A percentile compares a stretch with the other conserved stretches of the same genome.
These are phyloP conservation scores for Sicyos baderoa DNA, from an alignment of 306 rosid species.

Conservation along the genomic window DNA sequence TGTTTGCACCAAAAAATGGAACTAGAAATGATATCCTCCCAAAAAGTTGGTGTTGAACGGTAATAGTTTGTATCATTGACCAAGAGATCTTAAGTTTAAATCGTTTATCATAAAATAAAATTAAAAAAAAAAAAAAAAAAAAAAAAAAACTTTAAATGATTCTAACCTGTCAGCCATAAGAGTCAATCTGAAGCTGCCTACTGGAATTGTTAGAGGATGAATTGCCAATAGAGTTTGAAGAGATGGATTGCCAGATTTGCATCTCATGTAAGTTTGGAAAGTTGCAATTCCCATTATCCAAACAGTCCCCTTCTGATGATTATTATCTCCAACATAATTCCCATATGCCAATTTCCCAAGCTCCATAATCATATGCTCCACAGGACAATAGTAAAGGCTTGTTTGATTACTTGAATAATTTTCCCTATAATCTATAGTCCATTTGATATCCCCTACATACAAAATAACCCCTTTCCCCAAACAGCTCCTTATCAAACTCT, in stretches of 20 bases:
- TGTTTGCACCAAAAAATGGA: no score
- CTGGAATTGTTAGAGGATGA: conserved; percentile 78
- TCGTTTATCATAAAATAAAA: no score
- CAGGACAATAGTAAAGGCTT: conserved; percentile 50
- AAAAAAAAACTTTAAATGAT: no score
- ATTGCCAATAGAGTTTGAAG: conserved; percentile 67
- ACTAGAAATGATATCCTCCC: no score
- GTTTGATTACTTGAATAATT: conserved; percentile 27
- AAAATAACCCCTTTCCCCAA: conserved; percentile 55
- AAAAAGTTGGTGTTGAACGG: no score
- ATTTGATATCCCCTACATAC: conserved; percentile 81
- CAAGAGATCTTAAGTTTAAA: no score
- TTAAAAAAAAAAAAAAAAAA: no score
- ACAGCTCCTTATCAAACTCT: conserved; percentile 26
- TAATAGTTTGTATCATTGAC: no score
- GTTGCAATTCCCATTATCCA: conserved; percentile 83
- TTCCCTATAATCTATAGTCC: conserved; percentile 47
- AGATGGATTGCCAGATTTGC: conserved; percentile 67
- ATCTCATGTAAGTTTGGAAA: conserved; percentile 73
- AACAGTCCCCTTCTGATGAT: conserved; percentile 27
- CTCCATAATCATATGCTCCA: conserved; percentile 77
- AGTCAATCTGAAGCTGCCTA: conserved; percentile 63
- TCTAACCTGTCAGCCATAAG: conserved; percentile 69
- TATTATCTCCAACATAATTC: conserved; percentile 27
- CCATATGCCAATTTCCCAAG: conserved; percentile 62